Conservation (phyloP, 140 eudicot species). For the Cichorium intybus region DNA sequence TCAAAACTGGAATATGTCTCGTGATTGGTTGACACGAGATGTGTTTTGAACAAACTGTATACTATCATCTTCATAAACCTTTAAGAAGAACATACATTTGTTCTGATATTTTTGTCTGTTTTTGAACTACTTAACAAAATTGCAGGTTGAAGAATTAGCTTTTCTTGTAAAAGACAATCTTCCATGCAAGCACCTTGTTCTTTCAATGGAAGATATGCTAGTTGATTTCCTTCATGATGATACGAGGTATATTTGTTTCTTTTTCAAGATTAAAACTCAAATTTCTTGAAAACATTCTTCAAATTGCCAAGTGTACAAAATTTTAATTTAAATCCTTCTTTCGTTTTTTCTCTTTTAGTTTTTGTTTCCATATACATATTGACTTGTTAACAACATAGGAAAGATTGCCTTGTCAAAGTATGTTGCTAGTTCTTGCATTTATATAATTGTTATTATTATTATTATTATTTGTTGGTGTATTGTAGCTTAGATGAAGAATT, state of each 20-base stretch:
- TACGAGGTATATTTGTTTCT: constrained; percentile 46
- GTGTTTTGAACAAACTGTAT: not conserved
- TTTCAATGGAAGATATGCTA: constrained; percentile 71
- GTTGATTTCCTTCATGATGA: constrained; percentile 63
- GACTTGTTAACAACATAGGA: too few relatives aligned
- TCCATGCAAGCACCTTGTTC: constrained; percentile 84
- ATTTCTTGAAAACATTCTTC: not conserved
- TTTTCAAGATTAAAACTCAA: not conserved
- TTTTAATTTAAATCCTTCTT: not conserved
- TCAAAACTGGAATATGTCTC: too few relatives aligned
- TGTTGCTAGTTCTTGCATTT: too few relatives aligned
- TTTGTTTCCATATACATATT: too few relatives aligned
- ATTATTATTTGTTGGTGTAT: constrained; percentile 1
- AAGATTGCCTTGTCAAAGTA: too few relatives aligned
- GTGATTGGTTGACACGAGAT: not conserved
- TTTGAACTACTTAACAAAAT: not conserved
- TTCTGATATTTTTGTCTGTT: not conserved
- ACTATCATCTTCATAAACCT: not conserved
- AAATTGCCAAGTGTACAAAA: not conserved
- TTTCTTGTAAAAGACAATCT: constrained; percentile 81
- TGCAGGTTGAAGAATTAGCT: constrained; percentile 96
- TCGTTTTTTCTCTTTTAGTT: not conserved
- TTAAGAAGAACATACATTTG: not conserved
- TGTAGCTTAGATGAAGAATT: constrained; percentile 67
- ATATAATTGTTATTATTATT: not conserved